These are phyloP conservation scores for Scheffersomyces coipomensis DNA, from an alignment of 805 yeast genomes.

Conservation along the genomic window DNA sequence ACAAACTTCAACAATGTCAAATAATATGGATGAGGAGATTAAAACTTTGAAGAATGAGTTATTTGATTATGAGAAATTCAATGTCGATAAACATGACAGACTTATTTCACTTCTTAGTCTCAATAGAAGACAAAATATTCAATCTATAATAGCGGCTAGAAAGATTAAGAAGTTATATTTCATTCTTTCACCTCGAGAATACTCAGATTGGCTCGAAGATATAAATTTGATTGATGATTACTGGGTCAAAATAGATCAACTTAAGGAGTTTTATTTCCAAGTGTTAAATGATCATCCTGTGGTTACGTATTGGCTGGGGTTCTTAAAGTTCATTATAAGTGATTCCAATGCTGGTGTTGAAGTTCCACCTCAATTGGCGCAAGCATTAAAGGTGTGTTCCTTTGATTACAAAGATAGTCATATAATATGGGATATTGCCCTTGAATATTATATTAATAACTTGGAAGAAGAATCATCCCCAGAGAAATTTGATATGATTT, in stretches of 20 bases:
- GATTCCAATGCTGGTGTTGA: not conserved
- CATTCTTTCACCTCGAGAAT: slow-evolving; percentile 8
- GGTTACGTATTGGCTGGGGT: slow-evolving; percentile 18
- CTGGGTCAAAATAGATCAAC: not conserved
- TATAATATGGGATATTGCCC: slow-evolving; percentile 17
- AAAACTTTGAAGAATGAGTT: slow-evolving; percentile 7
- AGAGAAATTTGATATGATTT: slow-evolving; percentile 15
- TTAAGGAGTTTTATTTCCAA: slow-evolving; percentile 12
- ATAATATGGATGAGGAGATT: slow-evolving; percentile 8
- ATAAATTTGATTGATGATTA: slow-evolving; percentile 11
- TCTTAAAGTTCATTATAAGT: slow-evolving; percentile 12
- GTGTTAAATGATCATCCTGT: slow-evolving; percentile 19
- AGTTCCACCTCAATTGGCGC: slow-evolving; percentile 7
- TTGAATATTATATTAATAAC: slow-evolving; percentile 8
- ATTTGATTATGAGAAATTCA: slow-evolving; percentile 10
- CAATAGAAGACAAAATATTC: not conserved
- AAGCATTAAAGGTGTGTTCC: slow-evolving; percentile 19
- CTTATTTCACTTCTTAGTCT: slow-evolving; percentile 12
- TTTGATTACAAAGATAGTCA: slow-evolving; percentile 22
- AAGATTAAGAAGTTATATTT: slow-evolving; percentile 9
- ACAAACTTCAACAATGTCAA: too few species aligned
- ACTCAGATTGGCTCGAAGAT: slow-evolving; percentile 17
- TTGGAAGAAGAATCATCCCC: slow-evolving; percentile 5
- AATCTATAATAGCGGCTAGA: slow-evolving; percentile 8
- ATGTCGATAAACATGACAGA: slow-evolving; percentile 12